Conservation (phyloP, 768 basidiomycete genomes). For the Pleurotus giganteus region DNA sequence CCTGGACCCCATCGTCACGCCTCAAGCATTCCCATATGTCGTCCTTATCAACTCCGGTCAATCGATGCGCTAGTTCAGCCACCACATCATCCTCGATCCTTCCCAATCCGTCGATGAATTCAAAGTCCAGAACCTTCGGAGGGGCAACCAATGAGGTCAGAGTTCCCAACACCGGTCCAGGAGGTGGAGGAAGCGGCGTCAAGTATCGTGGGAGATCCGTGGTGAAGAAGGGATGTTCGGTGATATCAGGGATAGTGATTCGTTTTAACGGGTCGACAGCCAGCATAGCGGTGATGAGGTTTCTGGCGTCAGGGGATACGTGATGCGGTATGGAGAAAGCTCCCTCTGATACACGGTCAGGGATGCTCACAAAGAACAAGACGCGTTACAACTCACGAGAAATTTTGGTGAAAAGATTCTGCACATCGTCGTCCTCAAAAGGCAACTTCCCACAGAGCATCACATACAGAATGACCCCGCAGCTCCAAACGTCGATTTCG, state of each 20-base stretch:
- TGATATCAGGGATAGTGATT: conserved; percentile 90
- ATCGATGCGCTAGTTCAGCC: conserved; percentile 69
- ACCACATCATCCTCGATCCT: conserved; percentile 91
- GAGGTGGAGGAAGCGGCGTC: conserved; percentile 72
- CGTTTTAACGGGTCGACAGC: conserved; percentile 93
- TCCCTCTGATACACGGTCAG: conserved; percentile 57
- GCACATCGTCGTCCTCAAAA: conserved; percentile 97
- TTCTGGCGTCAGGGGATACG: conserved; percentile 73
- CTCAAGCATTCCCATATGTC: conserved; percentile 87
- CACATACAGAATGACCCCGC: conserved; percentile 98
- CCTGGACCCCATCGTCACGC: conserved; percentile 78
- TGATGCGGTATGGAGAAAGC: conserved; percentile 82
- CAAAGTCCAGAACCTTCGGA: conserved; percentile 68
- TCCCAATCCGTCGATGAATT: conserved; percentile 89
- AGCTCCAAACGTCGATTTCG: conserved; percentile 98
- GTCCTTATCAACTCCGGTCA: conserved; percentile 74
- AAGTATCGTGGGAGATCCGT: conserved; percentile 86
- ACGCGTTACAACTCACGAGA: conserved; percentile 51
- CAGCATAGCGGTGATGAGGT: conserved; percentile 86
- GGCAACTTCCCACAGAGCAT: conserved; percentile 95
- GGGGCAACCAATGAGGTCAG: conserved; percentile 72
- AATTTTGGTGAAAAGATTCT: conserved; percentile 91
- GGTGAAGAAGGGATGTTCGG: conserved; percentile 87
- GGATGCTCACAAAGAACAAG: conserved; percentile 8
- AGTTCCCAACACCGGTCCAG: conserved; percentile 73